Percentiles rank a stretch among this genome's conserved stretches.
Evolutionary conservation across 2,329 filamentous ascomycete genomes (phyloP).

Genomic region (Penicillium janthinellum): DNA sequence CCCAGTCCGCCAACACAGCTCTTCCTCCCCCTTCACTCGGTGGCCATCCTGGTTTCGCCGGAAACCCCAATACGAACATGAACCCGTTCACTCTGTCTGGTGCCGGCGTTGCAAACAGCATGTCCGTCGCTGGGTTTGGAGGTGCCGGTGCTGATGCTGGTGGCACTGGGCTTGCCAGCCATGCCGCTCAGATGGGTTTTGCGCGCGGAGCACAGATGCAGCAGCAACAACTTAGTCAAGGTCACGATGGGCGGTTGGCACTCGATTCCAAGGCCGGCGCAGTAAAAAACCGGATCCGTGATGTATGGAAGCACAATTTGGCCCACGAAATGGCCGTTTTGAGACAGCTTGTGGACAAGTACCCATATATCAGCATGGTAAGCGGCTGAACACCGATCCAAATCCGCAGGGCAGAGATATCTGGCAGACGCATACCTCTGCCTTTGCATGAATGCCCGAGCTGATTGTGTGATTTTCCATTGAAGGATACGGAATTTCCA

Average conservation of each 20-base stretch:
- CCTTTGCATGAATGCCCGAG: neutral
- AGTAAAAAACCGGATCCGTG: slow-evolving; percentile 79
- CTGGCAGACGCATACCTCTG: neutral
- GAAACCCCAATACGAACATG: slow-evolving; percentile 66
- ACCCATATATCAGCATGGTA: slow-evolving; percentile 97
- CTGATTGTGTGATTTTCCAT: slow-evolving; percentile 17
- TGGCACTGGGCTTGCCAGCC: slow-evolving; percentile 75
- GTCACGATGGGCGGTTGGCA: slow-evolving; percentile 56
- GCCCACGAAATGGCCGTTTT: slow-evolving; percentile 86
- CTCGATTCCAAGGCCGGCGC: slow-evolving; percentile 60
- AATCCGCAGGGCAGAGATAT: neutral
- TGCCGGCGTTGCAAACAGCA: slow-evolving; percentile 54
- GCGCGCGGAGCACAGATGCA: slow-evolving; percentile 70
- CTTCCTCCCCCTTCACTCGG: slow-evolving; percentile 62
- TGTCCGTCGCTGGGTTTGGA: slow-evolving; percentile 59
- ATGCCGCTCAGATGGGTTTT: slow-evolving; percentile 86
- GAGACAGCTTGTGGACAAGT: slow-evolving; percentile 81
- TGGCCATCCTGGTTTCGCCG: slow-evolving; percentile 68
- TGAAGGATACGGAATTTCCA: slow-evolving; percentile 95
- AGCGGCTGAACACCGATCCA: slow-evolving; percentile 35
- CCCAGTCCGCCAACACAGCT: slow-evolving; percentile 50
- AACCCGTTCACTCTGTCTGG: slow-evolving; percentile 64
- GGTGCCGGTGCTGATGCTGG: slow-evolving; percentile 58
- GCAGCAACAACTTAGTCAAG: slow-evolving; percentile 54
- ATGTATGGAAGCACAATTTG: slow-evolving; percentile 93